Percentiles rank a stretch among this genome's conserved stretches.
Conservation (phyloP, 805 yeast genomes). For the Ogataea paradorogensis region DNA sequence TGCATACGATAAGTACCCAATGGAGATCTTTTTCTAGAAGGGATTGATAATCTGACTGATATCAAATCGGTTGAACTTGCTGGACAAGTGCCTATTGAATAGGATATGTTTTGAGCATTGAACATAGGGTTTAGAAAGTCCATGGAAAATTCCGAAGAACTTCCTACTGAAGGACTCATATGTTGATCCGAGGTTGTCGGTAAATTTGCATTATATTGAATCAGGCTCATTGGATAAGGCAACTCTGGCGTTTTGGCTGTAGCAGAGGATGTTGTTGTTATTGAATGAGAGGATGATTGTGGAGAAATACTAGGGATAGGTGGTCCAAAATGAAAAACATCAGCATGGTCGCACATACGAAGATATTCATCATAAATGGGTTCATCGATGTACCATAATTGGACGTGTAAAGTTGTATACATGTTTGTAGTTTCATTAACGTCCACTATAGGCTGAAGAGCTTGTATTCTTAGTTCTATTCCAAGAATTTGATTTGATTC, state of each 20-base stretch:
- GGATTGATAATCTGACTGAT: slow-evolving; percentile 24
- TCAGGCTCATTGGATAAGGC: neutral
- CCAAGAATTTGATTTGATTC: slow-evolving; percentile 12
- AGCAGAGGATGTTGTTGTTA: neutral
- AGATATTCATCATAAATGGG: slow-evolving; percentile 37
- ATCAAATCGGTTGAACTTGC: slow-evolving; percentile 23
- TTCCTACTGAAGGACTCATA: too few relatives aligned
- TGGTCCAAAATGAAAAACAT: slow-evolving; percentile 17
- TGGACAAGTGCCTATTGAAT: slow-evolving; percentile 26
- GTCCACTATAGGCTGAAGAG: slow-evolving; percentile 35
- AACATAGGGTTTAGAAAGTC: neutral
- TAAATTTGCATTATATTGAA: neutral
- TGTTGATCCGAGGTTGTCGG: too few relatives aligned
- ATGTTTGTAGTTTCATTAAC: slow-evolving; percentile 44
- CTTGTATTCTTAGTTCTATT: slow-evolving; percentile 19
- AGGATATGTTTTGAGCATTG: too few relatives aligned
- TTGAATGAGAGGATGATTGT: neutral
- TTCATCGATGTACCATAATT: slow-evolving; percentile 43
- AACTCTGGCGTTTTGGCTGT: neutral
- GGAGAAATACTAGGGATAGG: too few relatives aligned
- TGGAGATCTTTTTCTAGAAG: slow-evolving; percentile 26
- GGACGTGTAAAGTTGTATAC: slow-evolving; percentile 48
- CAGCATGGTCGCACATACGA: slow-evolving; percentile 40
- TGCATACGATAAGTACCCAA: slow-evolving; percentile 46
- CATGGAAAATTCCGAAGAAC: neutral